Base-by-base conservation (phyloP, 148 eudicot species). In the Silene uniflora region DNA sequence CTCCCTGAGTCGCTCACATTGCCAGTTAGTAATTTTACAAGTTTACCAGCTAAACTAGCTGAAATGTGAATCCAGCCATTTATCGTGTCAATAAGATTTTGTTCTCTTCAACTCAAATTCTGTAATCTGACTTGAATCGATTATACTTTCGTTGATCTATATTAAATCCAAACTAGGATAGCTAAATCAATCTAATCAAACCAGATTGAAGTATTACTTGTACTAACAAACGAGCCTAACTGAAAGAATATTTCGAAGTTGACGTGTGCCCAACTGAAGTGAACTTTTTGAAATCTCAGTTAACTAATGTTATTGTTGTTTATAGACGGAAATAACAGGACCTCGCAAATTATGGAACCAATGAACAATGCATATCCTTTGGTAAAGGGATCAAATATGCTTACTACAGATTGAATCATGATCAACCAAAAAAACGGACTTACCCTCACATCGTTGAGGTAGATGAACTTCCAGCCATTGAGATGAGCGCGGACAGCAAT, bases 401-500 rank as follows among this genome's bases (percentile, higher is more conserved):
- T 59, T 55, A 39, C 32, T 52, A 56, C 11, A 23, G 46, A n/a
- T 18, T 64, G n/a, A 1, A 32, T 6, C 11, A 56, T 10, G 5
- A 65, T 66, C 49, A n/a, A 42, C 42, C 8, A 16, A 72, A 25
- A 58, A 14, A 14, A n/a, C 14, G 60, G 59, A 69, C 42, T 64
- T 84, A 91, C 97, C 94, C 86, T 83, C 6, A 91, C 93, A 79
- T 91, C 94, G 67, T 91, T 87, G 4, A 91, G 88, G 79, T 54
- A 91, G 62, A 91, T 83, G 77, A 91, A 88, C 76, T 91, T 91
- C 97, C 97, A 91, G 10, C 97, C 97, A 71, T 81, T 54, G 60
- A 91, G 91, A 79, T 91, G 97, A 65, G 93, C 96, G 12, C 96
- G 89, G 67, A 91, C 96, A 42, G 96, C 92, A 75, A 91, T 91